Evolutionary conservation across 1,284 basidiomycete species (phyloP).

Genomic region (Mycena sp.): DNA sequence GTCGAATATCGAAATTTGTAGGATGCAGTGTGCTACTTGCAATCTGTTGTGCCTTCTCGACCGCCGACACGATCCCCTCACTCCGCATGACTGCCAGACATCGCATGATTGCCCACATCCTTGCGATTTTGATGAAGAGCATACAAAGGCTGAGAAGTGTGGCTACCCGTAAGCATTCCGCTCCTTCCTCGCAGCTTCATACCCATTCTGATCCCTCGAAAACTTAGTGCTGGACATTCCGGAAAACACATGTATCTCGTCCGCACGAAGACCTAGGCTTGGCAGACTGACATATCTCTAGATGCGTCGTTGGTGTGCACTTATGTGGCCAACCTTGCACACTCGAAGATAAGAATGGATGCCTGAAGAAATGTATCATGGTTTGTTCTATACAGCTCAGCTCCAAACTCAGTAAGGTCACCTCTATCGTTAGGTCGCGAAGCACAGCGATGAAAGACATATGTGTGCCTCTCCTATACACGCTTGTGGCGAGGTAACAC

Average conservation of each 20-base stretch:
- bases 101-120: constrained; percentile 52
- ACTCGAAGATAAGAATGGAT: constrained; percentile 55
- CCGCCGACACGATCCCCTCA: constrained; percentile 54
- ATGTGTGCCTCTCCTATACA: constrained; percentile 61
- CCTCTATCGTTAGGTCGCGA: constrained; percentile 50
- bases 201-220: background rate
- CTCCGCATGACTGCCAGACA: constrained; percentile 59
- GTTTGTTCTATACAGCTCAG: background rate
- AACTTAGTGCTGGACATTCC: constrained; percentile 61
- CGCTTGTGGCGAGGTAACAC: constrained; percentile 58
- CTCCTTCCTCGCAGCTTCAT: background rate
- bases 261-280: background rate
- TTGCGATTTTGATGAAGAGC: constrained; percentile 53
- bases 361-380: constrained; percentile 54
- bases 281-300: too few relatives aligned
- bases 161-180: constrained; percentile 54
- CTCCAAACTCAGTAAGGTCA: background rate
- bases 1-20: constrained; percentile 58
- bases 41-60: constrained; percentile 55
- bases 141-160: constrained; percentile 46
- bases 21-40: constrained; percentile 55
- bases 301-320: constrained; percentile 59
- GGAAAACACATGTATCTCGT: constrained; percentile 61
- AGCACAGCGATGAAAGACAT: constrained; percentile 53
- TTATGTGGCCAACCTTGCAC: constrained; percentile 59